phyloP scores from a whole-genome alignment of 257 asterid genomes.

The Solanum sejunctum region DNA sequence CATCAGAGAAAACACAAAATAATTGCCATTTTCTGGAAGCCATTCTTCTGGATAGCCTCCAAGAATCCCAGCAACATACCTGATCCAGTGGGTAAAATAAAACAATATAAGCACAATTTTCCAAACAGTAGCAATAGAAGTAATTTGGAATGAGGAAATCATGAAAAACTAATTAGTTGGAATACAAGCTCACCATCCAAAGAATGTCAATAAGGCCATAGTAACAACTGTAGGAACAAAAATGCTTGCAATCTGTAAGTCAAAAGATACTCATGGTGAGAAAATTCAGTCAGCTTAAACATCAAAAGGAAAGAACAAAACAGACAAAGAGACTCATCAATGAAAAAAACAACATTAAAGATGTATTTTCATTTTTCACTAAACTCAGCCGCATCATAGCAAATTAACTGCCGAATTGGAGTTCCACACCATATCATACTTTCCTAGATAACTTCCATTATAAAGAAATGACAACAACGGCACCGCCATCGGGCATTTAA shows the following conservation, averaged over 20 bases:
- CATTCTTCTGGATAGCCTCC: conserved; percentile 77
- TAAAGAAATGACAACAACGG: not conserved
- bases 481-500: not conserved
- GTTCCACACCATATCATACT: not conserved
- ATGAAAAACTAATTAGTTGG: not conserved
- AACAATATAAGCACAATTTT: not conserved
- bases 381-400: not conserved
- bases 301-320: not conserved
- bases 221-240: conserved; percentile 78
- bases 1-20: conserved; percentile 92
- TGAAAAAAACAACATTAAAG: not conserved
- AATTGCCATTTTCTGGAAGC: conserved; percentile 76
- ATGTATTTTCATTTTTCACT: not conserved
- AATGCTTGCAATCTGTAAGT: conserved; percentile 78
- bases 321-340: not conserved
- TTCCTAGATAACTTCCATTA: not conserved
- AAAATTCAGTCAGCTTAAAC: not conserved
- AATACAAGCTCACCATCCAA: conserved; percentile 65
- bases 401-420: not conserved
- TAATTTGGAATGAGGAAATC: not conserved
- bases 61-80: conserved; percentile 78
- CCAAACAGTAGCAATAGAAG: not conserved
- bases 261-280: conserved; percentile 15
- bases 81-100: conserved; percentile 7
- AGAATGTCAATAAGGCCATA: conserved; percentile 60